Base-by-base conservation (phyloP, 2,329 filamentous ascomycete species). In the Lasiodiplodia citricola region DNA sequence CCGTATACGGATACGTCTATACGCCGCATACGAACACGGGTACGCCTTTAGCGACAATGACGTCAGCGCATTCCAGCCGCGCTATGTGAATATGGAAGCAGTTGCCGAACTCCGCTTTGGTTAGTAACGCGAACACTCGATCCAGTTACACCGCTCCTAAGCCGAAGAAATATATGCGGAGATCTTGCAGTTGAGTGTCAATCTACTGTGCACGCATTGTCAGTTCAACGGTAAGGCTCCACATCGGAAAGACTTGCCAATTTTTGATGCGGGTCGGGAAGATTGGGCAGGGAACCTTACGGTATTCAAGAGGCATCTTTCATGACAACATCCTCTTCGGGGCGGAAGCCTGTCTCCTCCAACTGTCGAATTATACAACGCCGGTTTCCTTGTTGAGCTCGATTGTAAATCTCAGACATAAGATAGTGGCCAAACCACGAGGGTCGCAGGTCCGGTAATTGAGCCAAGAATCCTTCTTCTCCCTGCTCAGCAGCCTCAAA, bases 1-100 rank as follows among this genome's bases (percentile, higher is more conserved):
- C 10, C 23, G n/a, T n/a, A 58, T 35, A 62, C 57, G 38, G 38
- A 21, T 62, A 62, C 57, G 57, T 50, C 14, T 8, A 47, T 47
- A 58, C 56, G 51, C 5, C 7, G 16, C 8, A 52, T 52, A 52
- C 25, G 23, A 28, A 55, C 25, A 56, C 54, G 57, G 25, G 47
- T 50, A 58, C 56, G 38, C 16, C n/a, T 23, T 37, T 2, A 35
- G 8, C 31, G 31, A 35, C 31, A 35, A 21, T 58, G 56, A 58
- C 35, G 37, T 58, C 56, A 58, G 6, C n/a, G n/a, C 56, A 28
- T 23, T 14, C 18, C 10, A 8, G 16, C 16, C 6, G 41, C 16
- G 41, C 1, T 44, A n/a, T 44, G 14, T 18, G 14, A 7, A 44
- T 35, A 44, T 18, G 16, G 41, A 44, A 44, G 2, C 6, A 44